These are phyloP conservation scores for Agastache rugosa DNA, from an alignment of 257 asterid genomes.

Conservation along the genomic window DNA sequence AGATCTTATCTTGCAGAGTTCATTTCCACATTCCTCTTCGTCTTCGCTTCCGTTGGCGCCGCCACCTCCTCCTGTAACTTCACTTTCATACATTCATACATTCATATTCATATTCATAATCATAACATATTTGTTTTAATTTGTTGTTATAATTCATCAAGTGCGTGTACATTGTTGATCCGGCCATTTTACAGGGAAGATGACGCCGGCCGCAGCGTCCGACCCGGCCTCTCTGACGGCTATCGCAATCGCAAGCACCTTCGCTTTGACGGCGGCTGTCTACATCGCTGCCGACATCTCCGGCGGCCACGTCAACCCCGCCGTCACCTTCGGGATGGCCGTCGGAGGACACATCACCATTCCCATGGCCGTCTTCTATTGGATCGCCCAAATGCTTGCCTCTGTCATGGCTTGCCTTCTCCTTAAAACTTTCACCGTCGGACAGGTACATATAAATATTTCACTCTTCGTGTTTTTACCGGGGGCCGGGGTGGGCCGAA, in stretches of 20 bases:
- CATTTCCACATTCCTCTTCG: constrained; percentile 82
- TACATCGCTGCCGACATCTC: constrained; percentile 64
- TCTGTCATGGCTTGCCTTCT: constrained; percentile 75
- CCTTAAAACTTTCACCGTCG: constrained; percentile 52
- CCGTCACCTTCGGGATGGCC: constrained; percentile 84
- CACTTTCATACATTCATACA: neutral
- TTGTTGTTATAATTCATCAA: too few relatives aligned
- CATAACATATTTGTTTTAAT: too few relatives aligned
- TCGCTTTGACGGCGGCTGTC: constrained; percentile 64
- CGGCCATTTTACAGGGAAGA: constrained; percentile 3
- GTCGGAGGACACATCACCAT: constrained; percentile 72
- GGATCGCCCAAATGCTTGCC: constrained; percentile 71
- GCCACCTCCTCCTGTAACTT: constrained; percentile 60
- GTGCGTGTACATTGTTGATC: too few relatives aligned
- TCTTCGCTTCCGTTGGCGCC: constrained; percentile 77
- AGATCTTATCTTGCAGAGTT: constrained; percentile 91
- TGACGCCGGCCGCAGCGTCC: constrained; percentile 20
- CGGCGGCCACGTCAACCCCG: constrained; percentile 93
- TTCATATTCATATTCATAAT: neutral
- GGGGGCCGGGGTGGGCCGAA: too few relatives aligned
- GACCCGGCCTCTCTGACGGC: constrained; percentile 58
- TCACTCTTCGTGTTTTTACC: too few relatives aligned
- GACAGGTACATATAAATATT: constrained; percentile 42
- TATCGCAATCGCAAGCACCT: constrained; percentile 65
- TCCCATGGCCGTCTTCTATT: constrained; percentile 67